Conservation (phyloP, 768 basidiomycete genomes). For the Ramaria rubella region DNA sequence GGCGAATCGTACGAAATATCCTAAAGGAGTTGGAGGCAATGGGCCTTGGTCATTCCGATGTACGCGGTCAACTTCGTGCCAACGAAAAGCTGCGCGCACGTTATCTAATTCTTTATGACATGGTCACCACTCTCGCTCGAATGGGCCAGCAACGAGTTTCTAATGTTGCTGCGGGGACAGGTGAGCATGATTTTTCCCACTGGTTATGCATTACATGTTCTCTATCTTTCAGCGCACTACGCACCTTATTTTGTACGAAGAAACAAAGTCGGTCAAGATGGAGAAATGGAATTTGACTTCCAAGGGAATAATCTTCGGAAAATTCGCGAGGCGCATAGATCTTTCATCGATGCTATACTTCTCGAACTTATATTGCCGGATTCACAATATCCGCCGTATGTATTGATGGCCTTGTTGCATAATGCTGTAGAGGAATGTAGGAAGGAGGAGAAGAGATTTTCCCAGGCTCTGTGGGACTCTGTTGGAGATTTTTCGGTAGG, state of each 20-base stretch:
- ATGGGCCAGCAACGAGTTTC: conserved; percentile 62
- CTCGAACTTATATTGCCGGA: conserved; percentile 75
- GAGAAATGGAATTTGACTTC: conserved; percentile 63
- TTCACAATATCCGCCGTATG: conserved; percentile 56
- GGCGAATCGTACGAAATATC: conserved; percentile 62
- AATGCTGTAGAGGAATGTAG: conserved; percentile 72
- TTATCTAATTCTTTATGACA: conserved; percentile 60
- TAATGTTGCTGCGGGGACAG: conserved; percentile 59
- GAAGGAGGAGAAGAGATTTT: conserved; percentile 66
- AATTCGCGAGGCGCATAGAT: conserved; percentile 47
- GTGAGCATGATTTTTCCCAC: conserved; percentile 41
- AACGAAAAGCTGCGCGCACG: conserved; percentile 45
- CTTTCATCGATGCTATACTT: conserved; percentile 78
- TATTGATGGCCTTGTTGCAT: conserved; percentile 59
- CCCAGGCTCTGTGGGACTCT: conserved; percentile 74
- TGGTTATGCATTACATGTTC: conserved; percentile 1
- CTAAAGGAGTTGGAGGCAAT: conserved; percentile 49
- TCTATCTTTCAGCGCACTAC: conserved; percentile 51
- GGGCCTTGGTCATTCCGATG: conserved; percentile 47
- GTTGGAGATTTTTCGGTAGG: conserved; percentile 71
- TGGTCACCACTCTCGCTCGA: conserved; percentile 52
- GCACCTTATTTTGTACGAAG: conserved; percentile 37
- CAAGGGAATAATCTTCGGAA: conserved; percentile 31
- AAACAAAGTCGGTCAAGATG: conserved; percentile 52
- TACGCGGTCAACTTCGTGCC: conserved; percentile 47